phyloP scores from a whole-genome alignment of 495 filamentous ascomycete genomes.

The Neurospora africana region DNA sequence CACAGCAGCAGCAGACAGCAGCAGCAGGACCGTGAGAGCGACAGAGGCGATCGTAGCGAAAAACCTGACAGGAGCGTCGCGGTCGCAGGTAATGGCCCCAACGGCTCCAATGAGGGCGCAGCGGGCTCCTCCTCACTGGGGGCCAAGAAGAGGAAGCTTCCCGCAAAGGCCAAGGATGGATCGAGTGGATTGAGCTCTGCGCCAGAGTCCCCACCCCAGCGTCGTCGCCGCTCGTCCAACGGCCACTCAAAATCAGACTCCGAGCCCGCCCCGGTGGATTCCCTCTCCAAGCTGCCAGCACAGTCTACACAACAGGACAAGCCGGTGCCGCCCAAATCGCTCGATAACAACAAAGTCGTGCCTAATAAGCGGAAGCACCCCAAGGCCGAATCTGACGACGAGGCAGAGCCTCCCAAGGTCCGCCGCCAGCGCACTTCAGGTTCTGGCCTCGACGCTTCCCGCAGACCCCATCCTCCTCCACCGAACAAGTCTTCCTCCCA shows the following conservation, averaged over 20 bases:
- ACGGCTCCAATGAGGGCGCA: constrained; percentile 7
- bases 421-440: constrained; percentile 39
- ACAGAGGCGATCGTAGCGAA: constrained; percentile 23
- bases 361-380: constrained; percentile 35
- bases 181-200: constrained; percentile 47
- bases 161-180: constrained; percentile 33
- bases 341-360: constrained; percentile 23
- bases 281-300: constrained; percentile 20
- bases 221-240: constrained; percentile 31
- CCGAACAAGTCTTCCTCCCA: constrained; percentile 16
- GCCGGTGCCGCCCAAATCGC: constrained; percentile 15
- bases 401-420: constrained; percentile 34
- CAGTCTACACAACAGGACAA: constrained; percentile 23
- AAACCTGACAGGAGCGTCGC: constrained; percentile 15
- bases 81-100: constrained; percentile 7
- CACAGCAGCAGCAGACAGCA: constrained; percentile 4
- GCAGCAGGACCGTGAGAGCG: constrained; percentile 12
- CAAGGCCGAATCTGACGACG: constrained; percentile 39
- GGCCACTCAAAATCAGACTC: constrained; percentile 36
- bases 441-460: constrained; percentile 26
- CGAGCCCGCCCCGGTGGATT: constrained; percentile 28
- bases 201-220: constrained; percentile 36
- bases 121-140: constrained; percentile 11
- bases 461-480: constrained; percentile 18
- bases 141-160: constrained; percentile 40